A percentile compares a stretch with the other conserved stretches of the same genome.
Conservation (phyloP, 371 early-diverging fungal species). For the Mucor saturninus region DNA sequence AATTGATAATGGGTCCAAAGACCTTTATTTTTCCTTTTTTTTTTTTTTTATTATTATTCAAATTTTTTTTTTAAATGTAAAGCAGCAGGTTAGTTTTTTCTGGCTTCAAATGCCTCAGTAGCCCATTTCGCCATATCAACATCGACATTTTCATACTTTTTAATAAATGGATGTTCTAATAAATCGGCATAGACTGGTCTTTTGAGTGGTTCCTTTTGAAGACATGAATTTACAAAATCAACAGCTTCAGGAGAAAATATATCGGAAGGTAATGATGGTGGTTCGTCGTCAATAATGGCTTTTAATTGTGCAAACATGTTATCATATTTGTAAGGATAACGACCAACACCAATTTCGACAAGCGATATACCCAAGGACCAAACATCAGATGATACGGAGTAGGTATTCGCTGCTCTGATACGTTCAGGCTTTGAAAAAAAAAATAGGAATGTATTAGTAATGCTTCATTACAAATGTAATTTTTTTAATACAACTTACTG, state of each 20-base stretch:
- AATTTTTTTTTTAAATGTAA: no score
- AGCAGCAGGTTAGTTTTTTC: constrained; percentile 1
- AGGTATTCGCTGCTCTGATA: constrained; percentile 65
- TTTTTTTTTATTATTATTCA: no score
- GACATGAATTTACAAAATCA: constrained; percentile 81
- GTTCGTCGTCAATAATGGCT: constrained; percentile 83
- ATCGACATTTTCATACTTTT: constrained; percentile 56
- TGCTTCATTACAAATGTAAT: background rate
- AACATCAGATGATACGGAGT: constrained; percentile 83
- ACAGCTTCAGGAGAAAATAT: constrained; percentile 72
- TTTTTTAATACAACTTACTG: constrained; percentile 54
- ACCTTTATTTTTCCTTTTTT: no score
- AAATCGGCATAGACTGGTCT: constrained; percentile 77
- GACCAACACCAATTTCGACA: constrained; percentile 89
- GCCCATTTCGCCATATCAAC: constrained; percentile 91
- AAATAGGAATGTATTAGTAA: background rate
- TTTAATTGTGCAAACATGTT: constrained; percentile 86
- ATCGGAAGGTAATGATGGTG: constrained; percentile 71
- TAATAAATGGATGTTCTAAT: constrained; percentile 78
- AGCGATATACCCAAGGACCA: constrained; percentile 95
- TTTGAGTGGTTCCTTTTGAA: constrained; percentile 74
- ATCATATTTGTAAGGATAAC: constrained; percentile 76
- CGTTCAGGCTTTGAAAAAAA: constrained; percentile 72
- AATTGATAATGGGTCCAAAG: no score
- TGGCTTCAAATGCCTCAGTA: constrained; percentile 29